Conservation (phyloP, 805 yeast genomes). For the Cyberlindnera suaveolens region DNA sequence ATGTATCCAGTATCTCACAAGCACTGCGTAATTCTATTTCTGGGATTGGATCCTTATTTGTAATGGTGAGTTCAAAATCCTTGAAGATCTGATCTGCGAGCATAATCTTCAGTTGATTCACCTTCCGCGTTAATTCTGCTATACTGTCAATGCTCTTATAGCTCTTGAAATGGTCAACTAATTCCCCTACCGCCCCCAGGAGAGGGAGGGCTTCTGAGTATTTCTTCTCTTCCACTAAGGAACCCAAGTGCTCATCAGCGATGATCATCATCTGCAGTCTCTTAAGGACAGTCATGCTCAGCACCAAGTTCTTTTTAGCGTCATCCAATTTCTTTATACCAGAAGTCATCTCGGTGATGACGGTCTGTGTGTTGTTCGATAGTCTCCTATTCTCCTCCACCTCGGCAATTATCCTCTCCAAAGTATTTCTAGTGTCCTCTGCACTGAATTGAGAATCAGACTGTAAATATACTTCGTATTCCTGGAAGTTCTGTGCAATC, state of each 20-base stretch:
- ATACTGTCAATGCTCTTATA: slow-evolving; percentile 82
- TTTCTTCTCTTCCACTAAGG: slow-evolving; percentile 38
- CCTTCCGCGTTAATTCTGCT: slow-evolving; percentile 54
- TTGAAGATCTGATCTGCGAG: slow-evolving; percentile 64
- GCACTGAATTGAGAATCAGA: slow-evolving; percentile 11
- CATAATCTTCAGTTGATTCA: slow-evolving; percentile 51
- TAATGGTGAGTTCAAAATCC: slow-evolving; percentile 57
- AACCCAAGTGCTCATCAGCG: slow-evolving; percentile 58
- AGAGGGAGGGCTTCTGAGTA: slow-evolving; percentile 51
- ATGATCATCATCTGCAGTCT: slow-evolving; percentile 80
- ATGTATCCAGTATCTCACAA: slow-evolving; percentile 61
- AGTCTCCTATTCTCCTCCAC: slow-evolving; percentile 41
- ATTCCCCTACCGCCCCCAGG: slow-evolving; percentile 66
- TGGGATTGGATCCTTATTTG: slow-evolving; percentile 23
- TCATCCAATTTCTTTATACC: slow-evolving; percentile 75
- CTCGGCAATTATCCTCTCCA: slow-evolving; percentile 35
- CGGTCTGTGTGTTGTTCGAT: slow-evolving; percentile 49
- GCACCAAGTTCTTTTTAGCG: slow-evolving; percentile 76
- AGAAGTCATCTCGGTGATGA: slow-evolving; percentile 65
- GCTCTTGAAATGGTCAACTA: slow-evolving; percentile 66
- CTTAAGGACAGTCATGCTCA: slow-evolving; percentile 80
- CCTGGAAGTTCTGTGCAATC: slow-evolving; percentile 31
- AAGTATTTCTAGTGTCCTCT: slow-evolving; percentile 15
- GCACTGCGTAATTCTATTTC: slow-evolving; percentile 45
- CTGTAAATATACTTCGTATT: slow-evolving; percentile 1